Conservation (phyloP, 1,284 basidiomycete genomes). For the Ceratobasidium sp. region DNA sequence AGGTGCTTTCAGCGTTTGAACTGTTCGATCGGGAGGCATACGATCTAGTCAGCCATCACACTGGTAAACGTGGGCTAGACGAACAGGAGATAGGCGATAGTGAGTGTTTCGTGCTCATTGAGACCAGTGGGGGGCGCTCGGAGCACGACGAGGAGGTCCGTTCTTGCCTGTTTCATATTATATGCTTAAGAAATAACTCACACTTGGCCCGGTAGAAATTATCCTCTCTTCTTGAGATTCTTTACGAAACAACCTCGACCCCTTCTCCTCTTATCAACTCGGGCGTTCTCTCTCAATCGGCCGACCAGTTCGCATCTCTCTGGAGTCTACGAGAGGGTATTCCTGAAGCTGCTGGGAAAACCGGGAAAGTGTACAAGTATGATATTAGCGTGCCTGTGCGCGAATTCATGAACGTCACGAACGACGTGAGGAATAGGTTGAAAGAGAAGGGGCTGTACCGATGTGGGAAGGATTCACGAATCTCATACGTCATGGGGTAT, state of each 20-base stretch:
- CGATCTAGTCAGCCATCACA: conserved; percentile 76
- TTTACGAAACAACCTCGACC: conserved; percentile 70
- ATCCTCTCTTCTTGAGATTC: conserved; percentile 79
- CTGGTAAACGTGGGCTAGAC: conserved; percentile 74
- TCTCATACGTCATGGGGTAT: conserved; percentile 90
- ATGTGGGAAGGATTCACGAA: conserved; percentile 69
- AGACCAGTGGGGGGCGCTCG: conserved; percentile 94
- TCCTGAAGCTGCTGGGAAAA: conserved; percentile 93
- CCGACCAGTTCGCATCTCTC: conserved; percentile 88
- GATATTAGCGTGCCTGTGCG: conserved; percentile 93
- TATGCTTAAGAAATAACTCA: conserved; percentile 16
- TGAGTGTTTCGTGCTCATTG: conserved; percentile 91
- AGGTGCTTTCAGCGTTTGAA: conserved; percentile 98
- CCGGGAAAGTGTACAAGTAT: conserved; percentile 98
- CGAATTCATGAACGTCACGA: conserved; percentile 92
- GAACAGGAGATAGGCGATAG: conserved; percentile 80
- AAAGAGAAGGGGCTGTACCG: conserved; percentile 78
- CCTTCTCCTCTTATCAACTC: conserved; percentile 85
- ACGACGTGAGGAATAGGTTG: conserved; percentile 82
- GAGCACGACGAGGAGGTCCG: conserved; percentile 95
- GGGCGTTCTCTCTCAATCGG: conserved; percentile 93
- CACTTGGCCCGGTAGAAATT: conserved; percentile 79
- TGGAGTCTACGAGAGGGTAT: conserved; percentile 97
- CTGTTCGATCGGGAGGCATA: conserved; percentile 94
- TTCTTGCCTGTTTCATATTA: conserved; percentile 44